These are phyloP conservation scores for Pseudocercospora crystallina DNA, from an alignment of 2,329 filamentous ascomycete genomes.

Conservation along the genomic window DNA sequence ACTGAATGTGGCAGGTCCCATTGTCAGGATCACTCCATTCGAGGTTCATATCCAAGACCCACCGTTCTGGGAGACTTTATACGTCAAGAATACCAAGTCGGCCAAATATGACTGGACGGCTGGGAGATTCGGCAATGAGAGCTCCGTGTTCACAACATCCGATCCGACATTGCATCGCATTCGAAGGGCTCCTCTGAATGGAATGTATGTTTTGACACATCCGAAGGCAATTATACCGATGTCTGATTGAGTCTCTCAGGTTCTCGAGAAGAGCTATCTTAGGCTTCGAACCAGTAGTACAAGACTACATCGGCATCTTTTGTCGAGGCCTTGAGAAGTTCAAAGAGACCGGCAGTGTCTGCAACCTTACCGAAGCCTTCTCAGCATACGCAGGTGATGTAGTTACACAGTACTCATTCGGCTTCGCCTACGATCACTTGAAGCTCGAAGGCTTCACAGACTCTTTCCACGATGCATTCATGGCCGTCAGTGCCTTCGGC, in stretches of 20 bases:
- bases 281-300: constrained; percentile 19
- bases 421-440: constrained; percentile 20
- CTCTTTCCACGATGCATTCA: constrained; percentile 13
- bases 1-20: constrained; percentile 18
- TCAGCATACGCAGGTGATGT: constrained; percentile 21
- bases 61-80: constrained; percentile 22
- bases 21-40: constrained; percentile 39
- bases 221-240: neutral
- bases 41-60: constrained; percentile 46
- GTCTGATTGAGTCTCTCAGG: too few species aligned
- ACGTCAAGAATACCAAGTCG: constrained; percentile 25
- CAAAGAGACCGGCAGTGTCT: constrained; percentile 14
- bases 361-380: constrained; percentile 19
- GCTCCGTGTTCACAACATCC: constrained; percentile 20
- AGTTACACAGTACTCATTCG: constrained; percentile 21
- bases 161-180: constrained; percentile 15
- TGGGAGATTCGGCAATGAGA: constrained; percentile 18
- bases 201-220: constrained; percentile 8
- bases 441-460: constrained; percentile 17
- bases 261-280: constrained; percentile 21
- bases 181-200: constrained; percentile 18
- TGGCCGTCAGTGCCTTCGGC: constrained; percentile 18
- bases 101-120: constrained; percentile 18
- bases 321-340: constrained; percentile 16
- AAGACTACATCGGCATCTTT: constrained; percentile 16